These are phyloP conservation scores for Astrephomene gubernaculifera DNA, from an alignment of 139 green algal genomes.

Conservation along the genomic window DNA sequence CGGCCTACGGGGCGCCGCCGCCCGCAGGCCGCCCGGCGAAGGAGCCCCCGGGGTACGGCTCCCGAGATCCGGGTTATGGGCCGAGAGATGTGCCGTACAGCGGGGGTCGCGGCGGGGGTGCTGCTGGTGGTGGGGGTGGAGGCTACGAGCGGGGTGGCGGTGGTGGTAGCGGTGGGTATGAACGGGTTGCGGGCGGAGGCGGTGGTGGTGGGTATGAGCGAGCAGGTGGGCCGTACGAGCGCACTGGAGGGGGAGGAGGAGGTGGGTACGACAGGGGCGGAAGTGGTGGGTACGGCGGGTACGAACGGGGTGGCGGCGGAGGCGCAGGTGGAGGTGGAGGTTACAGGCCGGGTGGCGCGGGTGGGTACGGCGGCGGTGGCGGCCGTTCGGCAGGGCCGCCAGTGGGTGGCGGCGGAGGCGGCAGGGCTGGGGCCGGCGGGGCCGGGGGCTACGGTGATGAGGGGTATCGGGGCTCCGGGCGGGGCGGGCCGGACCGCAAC, in stretches of 20 bases:
- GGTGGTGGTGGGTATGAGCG: background rate
- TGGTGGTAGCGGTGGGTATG: background rate
- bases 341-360: background rate
- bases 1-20: no score
- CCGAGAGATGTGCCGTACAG: background rate
- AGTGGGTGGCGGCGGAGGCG: background rate
- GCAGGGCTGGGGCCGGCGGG: no score
- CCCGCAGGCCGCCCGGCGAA: background rate
- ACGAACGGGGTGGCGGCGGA: background rate
- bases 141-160: background rate
- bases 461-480: constrained; percentile 4
- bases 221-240: background rate
- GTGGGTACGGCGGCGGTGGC: background rate
- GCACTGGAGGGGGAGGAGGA: background rate
- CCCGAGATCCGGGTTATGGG: background rate
- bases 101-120: background rate
- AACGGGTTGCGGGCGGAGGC: no score
- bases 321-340: background rate
- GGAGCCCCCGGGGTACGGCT: constrained; percentile 8
- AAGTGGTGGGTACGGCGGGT: background rate
- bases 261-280: constrained; percentile 10
- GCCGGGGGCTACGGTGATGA: background rate
- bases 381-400: no score
- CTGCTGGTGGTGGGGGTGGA: background rate
- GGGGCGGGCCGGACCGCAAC: constrained; percentile 18